These are phyloP conservation scores for Chloris gayana DNA, from an alignment of 176 grass and related monocot species.

Conservation along the genomic window DNA sequence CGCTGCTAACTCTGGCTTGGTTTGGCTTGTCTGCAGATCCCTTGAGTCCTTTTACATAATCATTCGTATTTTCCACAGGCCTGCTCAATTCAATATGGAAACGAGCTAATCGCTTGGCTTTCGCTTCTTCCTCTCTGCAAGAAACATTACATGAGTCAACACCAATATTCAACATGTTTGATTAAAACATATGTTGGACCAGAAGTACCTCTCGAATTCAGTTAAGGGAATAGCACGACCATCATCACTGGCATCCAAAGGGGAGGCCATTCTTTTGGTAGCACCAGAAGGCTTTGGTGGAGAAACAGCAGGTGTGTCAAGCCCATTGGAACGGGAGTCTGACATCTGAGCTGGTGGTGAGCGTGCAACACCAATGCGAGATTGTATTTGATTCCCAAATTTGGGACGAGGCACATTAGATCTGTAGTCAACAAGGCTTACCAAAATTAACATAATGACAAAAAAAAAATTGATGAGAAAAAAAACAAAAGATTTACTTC, in stretches of 20 bases:
- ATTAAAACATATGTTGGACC: constrained; percentile 14
- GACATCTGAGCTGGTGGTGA: constrained; percentile 39
- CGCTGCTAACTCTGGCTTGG: constrained; percentile 31
- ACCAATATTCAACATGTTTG: constrained; percentile 7
- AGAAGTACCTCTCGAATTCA: constrained; percentile 57
- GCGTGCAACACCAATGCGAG: constrained; percentile 26
- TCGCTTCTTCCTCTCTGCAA: constrained; percentile 82
- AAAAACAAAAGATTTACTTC: constrained; percentile 49
- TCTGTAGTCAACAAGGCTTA: constrained; percentile 39
- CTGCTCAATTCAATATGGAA: constrained; percentile 78
- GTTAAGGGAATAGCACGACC: constrained; percentile 36
- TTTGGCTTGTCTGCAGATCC: constrained; percentile 50
- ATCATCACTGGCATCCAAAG: constrained; percentile 38
- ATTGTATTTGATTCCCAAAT: constrained; percentile 45
- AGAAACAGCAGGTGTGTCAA: constrained; percentile 34
- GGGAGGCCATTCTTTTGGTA: constrained; percentile 41
- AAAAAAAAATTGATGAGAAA: constrained; percentile 31
- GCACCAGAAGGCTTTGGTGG: constrained; percentile 46
- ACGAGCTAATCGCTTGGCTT: constrained; percentile 81
- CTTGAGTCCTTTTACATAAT: constrained; percentile 44
- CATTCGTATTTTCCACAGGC: constrained; percentile 56
- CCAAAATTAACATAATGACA: constrained; percentile 14
- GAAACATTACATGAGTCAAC: constrained; percentile 40
- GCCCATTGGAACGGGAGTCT: constrained; percentile 35
- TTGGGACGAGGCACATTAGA: constrained; percentile 46